Conservation (phyloP, 108 stramenopile species). For the Fragilaria crotonensis region DNA sequence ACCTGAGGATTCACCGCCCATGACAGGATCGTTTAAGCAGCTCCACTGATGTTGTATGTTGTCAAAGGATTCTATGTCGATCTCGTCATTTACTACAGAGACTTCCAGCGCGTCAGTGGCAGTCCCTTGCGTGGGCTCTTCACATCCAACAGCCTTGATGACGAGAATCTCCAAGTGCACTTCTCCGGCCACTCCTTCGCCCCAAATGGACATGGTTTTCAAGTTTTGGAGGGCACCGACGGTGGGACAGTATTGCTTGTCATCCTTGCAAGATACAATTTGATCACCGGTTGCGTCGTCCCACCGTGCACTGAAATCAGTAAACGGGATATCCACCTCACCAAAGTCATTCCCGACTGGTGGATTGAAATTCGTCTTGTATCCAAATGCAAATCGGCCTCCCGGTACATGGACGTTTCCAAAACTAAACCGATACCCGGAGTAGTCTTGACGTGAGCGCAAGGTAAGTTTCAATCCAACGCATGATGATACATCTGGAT, state of each 20-base stretch:
- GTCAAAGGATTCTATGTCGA: slow-evolving; percentile 27
- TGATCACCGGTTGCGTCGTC: slow-evolving; percentile 38
- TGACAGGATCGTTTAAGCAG: slow-evolving; percentile 42
- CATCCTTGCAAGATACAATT: slow-evolving; percentile 22
- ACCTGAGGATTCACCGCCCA: slow-evolving; percentile 36
- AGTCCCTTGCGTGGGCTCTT: background rate
- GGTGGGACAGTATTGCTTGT: slow-evolving; percentile 25
- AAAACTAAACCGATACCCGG: slow-evolving; percentile 36
- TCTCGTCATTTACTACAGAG: background rate
- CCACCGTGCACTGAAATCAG: slow-evolving; percentile 26
- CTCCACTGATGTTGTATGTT: slow-evolving; percentile 19
- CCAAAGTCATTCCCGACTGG: slow-evolving; percentile 12
- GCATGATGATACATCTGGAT: slow-evolving; percentile 34
- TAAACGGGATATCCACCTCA: slow-evolving; percentile 18
- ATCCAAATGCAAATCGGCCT: slow-evolving; percentile 30
- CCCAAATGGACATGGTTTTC: slow-evolving; percentile 43
- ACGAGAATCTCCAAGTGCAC: slow-evolving; percentile 25
- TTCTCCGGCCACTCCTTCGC: slow-evolving; percentile 38
- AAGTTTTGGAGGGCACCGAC: slow-evolving; percentile 20
- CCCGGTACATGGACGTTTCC: slow-evolving; percentile 27
- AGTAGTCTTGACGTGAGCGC: slow-evolving; percentile 10
- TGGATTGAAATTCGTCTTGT: slow-evolving; percentile 23
- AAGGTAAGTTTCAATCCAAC: slow-evolving; percentile 10
- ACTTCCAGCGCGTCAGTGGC: background rate
- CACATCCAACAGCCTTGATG: slow-evolving; percentile 31